Conservation (phyloP, 1,284 basidiomycete species). For the Cutaneotrichosporon sp. region DNA sequence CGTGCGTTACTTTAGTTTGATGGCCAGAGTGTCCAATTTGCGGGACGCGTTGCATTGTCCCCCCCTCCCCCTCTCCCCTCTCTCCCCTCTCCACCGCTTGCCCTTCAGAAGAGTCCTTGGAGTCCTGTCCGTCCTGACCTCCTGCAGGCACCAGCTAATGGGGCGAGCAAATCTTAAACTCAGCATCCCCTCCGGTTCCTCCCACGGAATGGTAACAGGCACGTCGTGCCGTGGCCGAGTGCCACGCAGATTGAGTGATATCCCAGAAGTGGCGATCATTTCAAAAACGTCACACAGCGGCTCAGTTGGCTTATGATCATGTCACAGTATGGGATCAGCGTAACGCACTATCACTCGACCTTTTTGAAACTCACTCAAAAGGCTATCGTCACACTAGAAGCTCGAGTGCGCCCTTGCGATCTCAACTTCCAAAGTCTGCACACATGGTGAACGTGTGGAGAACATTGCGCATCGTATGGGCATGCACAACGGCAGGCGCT, state of each 20-base stretch:
- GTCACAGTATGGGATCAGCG: too few relatives aligned
- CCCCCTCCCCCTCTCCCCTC: too few relatives aligned
- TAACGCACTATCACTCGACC: too few relatives aligned
- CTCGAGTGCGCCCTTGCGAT: too few relatives aligned
- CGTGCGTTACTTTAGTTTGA: neutral
- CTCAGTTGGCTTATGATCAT: too few relatives aligned
- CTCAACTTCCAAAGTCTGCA: neutral
- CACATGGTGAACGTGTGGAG: neutral
- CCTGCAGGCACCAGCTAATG: neutral
- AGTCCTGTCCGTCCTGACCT: neutral
- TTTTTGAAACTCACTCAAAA: too few relatives aligned
- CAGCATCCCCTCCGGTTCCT: neutral
- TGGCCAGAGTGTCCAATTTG: neutral
- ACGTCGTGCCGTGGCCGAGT: neutral
- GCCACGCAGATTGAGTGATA: too few relatives aligned
- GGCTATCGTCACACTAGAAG: too few relatives aligned
- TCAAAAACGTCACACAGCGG: too few relatives aligned
- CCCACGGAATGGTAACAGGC: neutral
- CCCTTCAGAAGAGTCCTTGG: too few relatives aligned
- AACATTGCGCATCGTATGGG: neutral
- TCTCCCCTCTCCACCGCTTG: too few relatives aligned
- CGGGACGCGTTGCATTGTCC: neutral
- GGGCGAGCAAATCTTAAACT: neutral
- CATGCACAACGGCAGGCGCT: neutral
- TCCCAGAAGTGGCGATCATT: too few relatives aligned